Evolutionary conservation across 2,329 filamentous ascomycete species (phyloP).

Genomic region (Neopestalotiopsis rosae): DNA sequence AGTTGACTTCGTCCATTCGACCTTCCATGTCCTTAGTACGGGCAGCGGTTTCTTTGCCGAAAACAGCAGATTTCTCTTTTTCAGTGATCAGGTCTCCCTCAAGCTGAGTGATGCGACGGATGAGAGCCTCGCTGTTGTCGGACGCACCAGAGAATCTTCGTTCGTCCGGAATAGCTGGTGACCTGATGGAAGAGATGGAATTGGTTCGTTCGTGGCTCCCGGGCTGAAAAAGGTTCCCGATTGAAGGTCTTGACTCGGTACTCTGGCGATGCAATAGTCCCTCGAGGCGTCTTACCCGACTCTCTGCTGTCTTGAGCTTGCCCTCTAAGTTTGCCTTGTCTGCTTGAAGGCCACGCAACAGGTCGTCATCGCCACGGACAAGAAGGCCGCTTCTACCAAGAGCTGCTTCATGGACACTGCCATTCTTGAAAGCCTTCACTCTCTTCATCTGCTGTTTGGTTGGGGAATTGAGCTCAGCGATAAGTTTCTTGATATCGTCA

Average conservation of each 20-base stretch:
- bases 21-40: conserved; percentile 65
- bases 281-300: conserved; percentile 87
- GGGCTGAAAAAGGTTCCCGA: conserved; percentile 60
- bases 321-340: conserved; percentile 79
- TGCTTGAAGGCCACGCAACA: conserved; percentile 76
- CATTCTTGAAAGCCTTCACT: conserved; percentile 94
- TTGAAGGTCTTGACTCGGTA: conserved; percentile 59
- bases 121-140: conserved; percentile 51
- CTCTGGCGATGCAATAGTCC: conserved; percentile 88
- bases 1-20: conserved; percentile 83
- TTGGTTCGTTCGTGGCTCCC: conserved; percentile 55
- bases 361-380: conserved; percentile 85
- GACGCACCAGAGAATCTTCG: conserved; percentile 47
- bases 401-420: conserved; percentile 89
- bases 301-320: conserved; percentile 82
- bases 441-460: conserved; percentile 87
- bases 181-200: conserved; percentile 54
- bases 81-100: conserved; percentile 81
- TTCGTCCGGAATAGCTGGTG: conserved; percentile 47
- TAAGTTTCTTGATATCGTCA: conserved; percentile 75
- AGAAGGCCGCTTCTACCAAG: conserved; percentile 86
- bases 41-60: conserved; percentile 73
- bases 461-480: conserved; percentile 80
- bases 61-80: conserved; percentile 66
- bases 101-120: conserved; percentile 63